Evolutionary conservation across 768 basidiomycete genomes (phyloP), one percentile per base, ranked within the genome.

Genomic region (Nevesoporus exiguus): DNA sequence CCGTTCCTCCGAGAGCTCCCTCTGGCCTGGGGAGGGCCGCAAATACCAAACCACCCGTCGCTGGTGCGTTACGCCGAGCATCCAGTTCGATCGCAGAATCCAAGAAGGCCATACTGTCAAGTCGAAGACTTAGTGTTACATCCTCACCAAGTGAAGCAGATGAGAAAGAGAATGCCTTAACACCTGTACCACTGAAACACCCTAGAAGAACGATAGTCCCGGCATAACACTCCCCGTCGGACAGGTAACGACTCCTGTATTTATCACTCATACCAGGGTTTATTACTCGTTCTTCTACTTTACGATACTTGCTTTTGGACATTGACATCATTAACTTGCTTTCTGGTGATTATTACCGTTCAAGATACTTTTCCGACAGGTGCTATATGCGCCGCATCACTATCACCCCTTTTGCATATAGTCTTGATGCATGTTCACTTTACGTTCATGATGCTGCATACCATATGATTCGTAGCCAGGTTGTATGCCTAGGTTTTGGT

Each of bases 161-260:
- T 49, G 83, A 85, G 64, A 86, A 85, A 70, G 83, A 85, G 71
- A 86, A 86, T 58, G 64, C 80, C 46, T 61, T 63, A 19, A 66
- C 60, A 50, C 69, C 68, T 33, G 50, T 43, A 39, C 46, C 63
- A 5, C n/a, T 33, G 45, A 66, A 58, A 44, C 43, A 47, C 10
- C 47, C 47, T 10, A 60, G 64, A 51, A 61, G 66, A 60, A 41
- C 33, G 7, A 55, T 56, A 45, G 37, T 58, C 19, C 62, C 49
- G 5, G 46, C 62, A 53, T 66, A 56, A 59, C 19, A 14, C 29
- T 21, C 36, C 33, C 34, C 15, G 25, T 33, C 17, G n/a, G 27
- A 42, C 15, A 39, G 45, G 41, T 55, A 39, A 59, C 19, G 34
- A 54, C 33, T 24, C 6, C 33, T 47, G 22, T 49, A 43, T 59